Evolutionary conservation across 805 yeast genomes (phyloP).

Genomic region (Wickerhamomyces tratensis): DNA sequence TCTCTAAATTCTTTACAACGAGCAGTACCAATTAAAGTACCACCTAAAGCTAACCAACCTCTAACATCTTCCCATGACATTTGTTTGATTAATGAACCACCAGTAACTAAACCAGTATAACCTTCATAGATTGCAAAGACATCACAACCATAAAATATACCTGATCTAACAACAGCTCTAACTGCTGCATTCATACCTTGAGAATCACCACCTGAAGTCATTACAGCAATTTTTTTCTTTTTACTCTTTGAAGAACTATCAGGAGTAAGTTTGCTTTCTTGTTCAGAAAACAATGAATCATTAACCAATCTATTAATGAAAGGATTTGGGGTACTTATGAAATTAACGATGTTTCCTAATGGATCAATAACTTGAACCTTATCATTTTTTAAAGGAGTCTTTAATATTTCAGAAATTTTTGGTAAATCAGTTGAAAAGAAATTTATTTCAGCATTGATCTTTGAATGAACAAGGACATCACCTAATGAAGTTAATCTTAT

Average conservation of each 20-base stretch:
- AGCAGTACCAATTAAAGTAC: slow-evolving; percentile 75
- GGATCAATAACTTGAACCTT: slow-evolving; percentile 41
- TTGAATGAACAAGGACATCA: slow-evolving; percentile 17
- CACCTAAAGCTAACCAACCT: slow-evolving; percentile 62
- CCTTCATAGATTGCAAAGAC: slow-evolving; percentile 67
- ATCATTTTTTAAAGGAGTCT: slow-evolving; percentile 11
- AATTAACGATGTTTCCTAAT: slow-evolving; percentile 44
- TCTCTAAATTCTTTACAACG: slow-evolving; percentile 61
- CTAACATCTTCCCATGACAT: slow-evolving; percentile 70
- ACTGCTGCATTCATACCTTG: slow-evolving; percentile 79
- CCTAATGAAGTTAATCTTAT: slow-evolving; percentile 26
- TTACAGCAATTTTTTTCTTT: slow-evolving; percentile 54
- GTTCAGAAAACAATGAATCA: slow-evolving; percentile 9
- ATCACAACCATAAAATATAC: slow-evolving; percentile 55
- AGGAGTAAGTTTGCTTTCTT: neutral
- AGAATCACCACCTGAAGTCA: slow-evolving; percentile 80
- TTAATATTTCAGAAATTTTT: slow-evolving; percentile 15
- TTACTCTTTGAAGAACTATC: neutral
- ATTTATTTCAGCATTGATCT: slow-evolving; percentile 27
- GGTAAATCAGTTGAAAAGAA: slow-evolving; percentile 32
- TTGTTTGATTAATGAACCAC: slow-evolving; percentile 47
- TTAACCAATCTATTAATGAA: slow-evolving; percentile 2
- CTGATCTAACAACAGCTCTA: slow-evolving; percentile 61
- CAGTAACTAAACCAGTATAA: slow-evolving; percentile 61
- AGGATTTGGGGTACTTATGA: slow-evolving; percentile 18